A percentile compares a stretch with the other conserved stretches of the same genome.
Evolutionary conservation across 129 eudicot genomes (phyloP).

Genomic region (Chrysanthemum lavandulifolium): DNA sequence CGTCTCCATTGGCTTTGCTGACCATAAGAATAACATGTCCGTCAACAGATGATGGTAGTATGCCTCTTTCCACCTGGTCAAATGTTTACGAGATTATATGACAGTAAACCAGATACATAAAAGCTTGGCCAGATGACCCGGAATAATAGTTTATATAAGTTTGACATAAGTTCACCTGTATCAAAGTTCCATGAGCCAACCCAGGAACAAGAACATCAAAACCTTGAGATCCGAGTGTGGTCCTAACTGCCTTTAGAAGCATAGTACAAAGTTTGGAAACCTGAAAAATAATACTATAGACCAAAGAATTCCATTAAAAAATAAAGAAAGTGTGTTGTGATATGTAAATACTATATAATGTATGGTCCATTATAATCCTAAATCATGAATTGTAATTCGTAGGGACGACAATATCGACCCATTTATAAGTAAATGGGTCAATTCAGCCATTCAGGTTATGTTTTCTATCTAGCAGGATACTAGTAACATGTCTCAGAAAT

Average conservation of each 20-base stretch:
- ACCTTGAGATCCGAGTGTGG: conserved; percentile 72
- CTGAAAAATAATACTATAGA: conserved; percentile 60
- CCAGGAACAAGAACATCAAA: conserved; percentile 99
- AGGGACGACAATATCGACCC: too few relatives aligned
- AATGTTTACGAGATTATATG: not conserved
- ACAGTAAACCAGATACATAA: too few relatives aligned
- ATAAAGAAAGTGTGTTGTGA: conserved; percentile 21
- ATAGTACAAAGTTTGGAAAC: conserved; percentile 88
- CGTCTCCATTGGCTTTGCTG: conserved; percentile 93
- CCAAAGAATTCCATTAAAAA: conserved; percentile 32
- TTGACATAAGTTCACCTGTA: conserved; percentile 50
- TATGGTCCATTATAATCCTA: too few relatives aligned
- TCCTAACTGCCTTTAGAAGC: conserved; percentile 78
- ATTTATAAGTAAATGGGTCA: too few relatives aligned
- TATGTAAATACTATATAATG: not conserved
- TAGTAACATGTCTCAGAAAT: not conserved
- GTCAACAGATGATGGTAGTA: conserved; percentile 55
- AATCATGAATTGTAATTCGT: too few relatives aligned
- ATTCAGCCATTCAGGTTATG: too few relatives aligned
- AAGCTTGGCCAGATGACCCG: not conserved
- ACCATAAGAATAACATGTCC: conserved; percentile 89
- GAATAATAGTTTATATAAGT: not conserved
- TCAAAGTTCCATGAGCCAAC: conserved; percentile 69
- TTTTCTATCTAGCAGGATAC: too few relatives aligned
- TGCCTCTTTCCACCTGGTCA: conserved; percentile 77